Evolutionary conservation across 208 protist genomes (phyloP).

Genomic region (Trypanosoma mega): DNA sequence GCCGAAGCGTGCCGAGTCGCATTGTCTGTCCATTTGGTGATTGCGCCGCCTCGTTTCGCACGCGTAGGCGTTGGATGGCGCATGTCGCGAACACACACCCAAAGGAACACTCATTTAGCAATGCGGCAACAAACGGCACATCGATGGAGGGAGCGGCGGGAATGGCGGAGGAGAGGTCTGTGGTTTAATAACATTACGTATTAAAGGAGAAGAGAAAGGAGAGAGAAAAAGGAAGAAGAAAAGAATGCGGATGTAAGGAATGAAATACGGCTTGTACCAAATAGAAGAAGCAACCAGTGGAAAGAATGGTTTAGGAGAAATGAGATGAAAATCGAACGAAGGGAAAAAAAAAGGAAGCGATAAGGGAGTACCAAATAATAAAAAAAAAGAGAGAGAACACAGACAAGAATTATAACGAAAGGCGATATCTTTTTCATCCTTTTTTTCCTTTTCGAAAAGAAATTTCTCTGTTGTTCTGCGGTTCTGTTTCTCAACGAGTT

Average conservation of each 20-base stretch:
- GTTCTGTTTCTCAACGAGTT: too few species aligned
- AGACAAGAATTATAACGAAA: not conserved
- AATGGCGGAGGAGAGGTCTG: too few species aligned
- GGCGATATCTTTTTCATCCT: constrained; percentile 1
- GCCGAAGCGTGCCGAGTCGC: not conserved
- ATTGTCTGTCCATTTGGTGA: constrained; percentile 47
- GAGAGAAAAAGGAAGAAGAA: not conserved
- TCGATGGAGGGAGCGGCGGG: not conserved
- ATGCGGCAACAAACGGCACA: not conserved
- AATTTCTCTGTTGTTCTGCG: too few species aligned
- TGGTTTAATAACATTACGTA: too few species aligned
- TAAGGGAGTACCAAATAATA: too few species aligned
- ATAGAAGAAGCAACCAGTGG: too few species aligned
- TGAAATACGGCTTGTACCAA: too few species aligned
- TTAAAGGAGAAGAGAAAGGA: too few species aligned
- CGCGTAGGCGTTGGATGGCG: constrained; percentile 29
- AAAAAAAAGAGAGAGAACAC: not conserved
- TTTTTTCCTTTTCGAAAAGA: constrained; percentile 8
- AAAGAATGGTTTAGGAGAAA: too few species aligned
- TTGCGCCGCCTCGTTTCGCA: constrained; percentile 40
- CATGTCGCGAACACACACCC: constrained; percentile 50
- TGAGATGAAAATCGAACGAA: too few species aligned
- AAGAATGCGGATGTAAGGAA: too few species aligned
- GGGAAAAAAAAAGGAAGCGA: too few species aligned
- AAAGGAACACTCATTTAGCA: constrained; percentile 9